These are phyloP conservation scores for Tuber calosporum DNA, from an alignment of 495 filamentous ascomycete species.

Conservation along the genomic window DNA sequence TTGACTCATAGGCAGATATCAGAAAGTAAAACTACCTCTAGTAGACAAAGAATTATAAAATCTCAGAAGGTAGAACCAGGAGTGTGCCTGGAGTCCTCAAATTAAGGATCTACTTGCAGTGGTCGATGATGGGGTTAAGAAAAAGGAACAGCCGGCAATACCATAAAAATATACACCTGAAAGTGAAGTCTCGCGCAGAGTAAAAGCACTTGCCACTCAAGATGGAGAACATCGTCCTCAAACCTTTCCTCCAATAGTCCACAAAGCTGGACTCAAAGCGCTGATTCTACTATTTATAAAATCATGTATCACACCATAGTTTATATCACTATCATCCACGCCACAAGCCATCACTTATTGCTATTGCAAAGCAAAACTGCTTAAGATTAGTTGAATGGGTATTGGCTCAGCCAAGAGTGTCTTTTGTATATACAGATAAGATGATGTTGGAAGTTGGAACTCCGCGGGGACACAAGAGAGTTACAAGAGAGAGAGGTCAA, in stretches of 20 bases:
- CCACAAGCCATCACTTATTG: not conserved
- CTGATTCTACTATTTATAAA: not conserved
- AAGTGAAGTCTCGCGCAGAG: not conserved
- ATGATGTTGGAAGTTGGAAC: too few species aligned
- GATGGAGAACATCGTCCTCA: not conserved
- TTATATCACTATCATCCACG: not conserved
- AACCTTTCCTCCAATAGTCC: not conserved
- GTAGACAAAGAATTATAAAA: not conserved
- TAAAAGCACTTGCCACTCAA: not conserved
- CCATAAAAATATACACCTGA: not conserved
- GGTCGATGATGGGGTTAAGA: not conserved
- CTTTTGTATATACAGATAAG: not conserved
- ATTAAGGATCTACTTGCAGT: not conserved
- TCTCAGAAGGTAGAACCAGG: not conserved
- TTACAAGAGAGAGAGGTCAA: too few species aligned
- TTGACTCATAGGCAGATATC: not conserved
- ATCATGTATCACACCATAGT: not conserved
- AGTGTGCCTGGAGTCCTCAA: not conserved
- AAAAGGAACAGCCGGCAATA: not conserved
- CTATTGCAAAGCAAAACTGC: not conserved
- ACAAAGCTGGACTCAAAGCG: not conserved
- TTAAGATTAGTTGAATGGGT: not conserved
- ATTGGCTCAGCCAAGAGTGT: not conserved
- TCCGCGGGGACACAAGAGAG: too few species aligned
- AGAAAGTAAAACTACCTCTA: conserved; percentile 14